phyloP scores from a whole-genome alignment of 768 basidiomycete genomes.

The Tricholoma terreum region DNA sequence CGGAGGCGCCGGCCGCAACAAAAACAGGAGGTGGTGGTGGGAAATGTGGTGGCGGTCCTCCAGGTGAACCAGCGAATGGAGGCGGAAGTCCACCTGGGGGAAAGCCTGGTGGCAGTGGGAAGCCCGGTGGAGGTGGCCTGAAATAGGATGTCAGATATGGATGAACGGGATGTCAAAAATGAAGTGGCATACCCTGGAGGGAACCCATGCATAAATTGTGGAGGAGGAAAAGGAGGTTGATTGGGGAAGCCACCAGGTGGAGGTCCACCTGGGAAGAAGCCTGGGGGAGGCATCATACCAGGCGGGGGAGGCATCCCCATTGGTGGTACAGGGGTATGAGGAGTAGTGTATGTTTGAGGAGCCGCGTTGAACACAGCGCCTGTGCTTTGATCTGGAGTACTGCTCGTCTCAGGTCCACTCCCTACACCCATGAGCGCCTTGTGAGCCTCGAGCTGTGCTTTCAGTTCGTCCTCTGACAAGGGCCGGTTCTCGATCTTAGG shows the following conservation, averaged over 20 bases:
- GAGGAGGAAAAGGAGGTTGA: slow-evolving; percentile 51
- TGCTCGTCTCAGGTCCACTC: slow-evolving; percentile 34
- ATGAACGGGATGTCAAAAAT: slow-evolving; percentile 1
- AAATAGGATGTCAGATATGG: slow-evolving; percentile 12
- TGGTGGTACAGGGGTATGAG: slow-evolving; percentile 39
- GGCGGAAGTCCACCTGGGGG: slow-evolving; percentile 31
- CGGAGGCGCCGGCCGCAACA: slow-evolving; percentile 7
- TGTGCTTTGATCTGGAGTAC: slow-evolving; percentile 39
- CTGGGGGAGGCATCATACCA: slow-evolving; percentile 39
- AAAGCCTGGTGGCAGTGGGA: slow-evolving; percentile 49
- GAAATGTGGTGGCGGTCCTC: slow-evolving; percentile 18
- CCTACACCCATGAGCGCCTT: slow-evolving; percentile 83
- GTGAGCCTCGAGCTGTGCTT: slow-evolving; percentile 83
- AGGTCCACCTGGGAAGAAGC: slow-evolving; percentile 40
- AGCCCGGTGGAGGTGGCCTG: slow-evolving; percentile 53
- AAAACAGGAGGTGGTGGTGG: slow-evolving; percentile 21
- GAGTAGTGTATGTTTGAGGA: slow-evolving; percentile 64
- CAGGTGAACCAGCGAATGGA: slow-evolving; percentile 26
- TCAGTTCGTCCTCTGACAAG: slow-evolving; percentile 80
- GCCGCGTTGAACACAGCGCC: slow-evolving; percentile 71
- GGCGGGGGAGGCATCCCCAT: slow-evolving; percentile 35
- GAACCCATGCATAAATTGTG: slow-evolving; percentile 47
- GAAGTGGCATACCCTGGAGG: slow-evolving; percentile 49
- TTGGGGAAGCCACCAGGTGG: slow-evolving; percentile 41
- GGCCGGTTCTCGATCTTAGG: slow-evolving; percentile 77